Conservation (phyloP, 2,329 filamentous ascomycete genomes). For the Mycogone perniciosa region DNA sequence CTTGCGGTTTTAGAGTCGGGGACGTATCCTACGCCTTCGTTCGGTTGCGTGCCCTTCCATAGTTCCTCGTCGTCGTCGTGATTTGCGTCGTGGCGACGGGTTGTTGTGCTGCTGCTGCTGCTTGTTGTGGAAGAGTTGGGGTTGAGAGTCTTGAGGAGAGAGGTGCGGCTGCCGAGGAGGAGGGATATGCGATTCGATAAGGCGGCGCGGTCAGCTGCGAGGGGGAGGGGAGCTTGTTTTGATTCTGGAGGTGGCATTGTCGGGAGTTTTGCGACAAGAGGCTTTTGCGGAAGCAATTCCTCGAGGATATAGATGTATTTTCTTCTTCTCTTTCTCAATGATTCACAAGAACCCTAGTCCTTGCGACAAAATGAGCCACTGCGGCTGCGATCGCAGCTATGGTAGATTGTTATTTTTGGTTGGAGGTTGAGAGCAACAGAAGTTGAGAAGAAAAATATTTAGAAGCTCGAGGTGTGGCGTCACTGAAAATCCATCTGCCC, state of each 20-base stretch:
- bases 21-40: slow-evolving; percentile 38
- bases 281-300: neutral
- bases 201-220: slow-evolving; percentile 32
- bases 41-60: slow-evolving; percentile 21
- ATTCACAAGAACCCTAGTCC: too few species aligned
- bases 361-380: too few species aligned
- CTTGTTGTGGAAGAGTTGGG: slow-evolving; percentile 17
- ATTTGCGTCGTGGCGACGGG: slow-evolving; percentile 6
- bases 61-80: slow-evolving; percentile 23
- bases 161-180: slow-evolving; percentile 29
- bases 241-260: slow-evolving; percentile 5
- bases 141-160: slow-evolving; percentile 27
- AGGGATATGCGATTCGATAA: slow-evolving; percentile 39
- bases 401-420: too few species aligned
- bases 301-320: too few species aligned
- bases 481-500: neutral
- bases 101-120: slow-evolving; percentile 2
- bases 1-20: slow-evolving; percentile 20
- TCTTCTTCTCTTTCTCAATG: too few species aligned
- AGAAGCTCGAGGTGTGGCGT: too few species aligned
- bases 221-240: slow-evolving; percentile 24
- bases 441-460: neutral
- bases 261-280: neutral
- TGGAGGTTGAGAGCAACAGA: neutral
- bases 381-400: too few species aligned